Base-by-base conservation (phyloP, 345 rosid genomes). In the Psidium guajava region DNA sequence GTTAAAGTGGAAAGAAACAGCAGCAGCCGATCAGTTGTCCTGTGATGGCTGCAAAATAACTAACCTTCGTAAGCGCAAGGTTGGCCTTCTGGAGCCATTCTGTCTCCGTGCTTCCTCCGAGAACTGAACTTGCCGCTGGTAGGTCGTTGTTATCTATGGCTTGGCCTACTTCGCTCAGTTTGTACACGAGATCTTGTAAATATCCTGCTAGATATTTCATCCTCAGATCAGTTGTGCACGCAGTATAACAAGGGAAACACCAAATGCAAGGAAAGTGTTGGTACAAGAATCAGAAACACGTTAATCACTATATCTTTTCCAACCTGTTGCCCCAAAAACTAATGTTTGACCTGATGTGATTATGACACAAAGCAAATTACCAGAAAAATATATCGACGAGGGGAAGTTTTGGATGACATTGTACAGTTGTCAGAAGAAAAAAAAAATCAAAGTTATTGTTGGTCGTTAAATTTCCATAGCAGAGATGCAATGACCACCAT, bases 111-210 rank as follows among this genome's bases (percentile, higher is more conserved):
- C 88, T 92, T 88, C 91, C 89, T 53, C 96, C 96, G 54, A 97
- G 98, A 89, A 96, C 98, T 28, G 93, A 89, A 87, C 91, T 87
- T 36, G 99, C 98, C 42, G 91, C 53, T 20, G 92, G 52, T 36
- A 97, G 90, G 88, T 97, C 98, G 86, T 94, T 92, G 53, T 91
- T 96, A 40, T 97, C 99, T 83, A 96, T 94, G 85, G 98, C 98
- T 92, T 94, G 94, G 36, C 98, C 98, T 61, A 94, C 94, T 95
- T 94, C 92, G 87, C 98, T 97, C 87, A 97, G 87, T 93, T 94
- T 95, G 91, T 91, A 96, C 82, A 95, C 98, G 24, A 96, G 87
- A 84, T 97, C 98, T 89, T 95, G 98, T 93, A 96, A 87, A 91
- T 93, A 96, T 80, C 96, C 98, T 96, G 95, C 83, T 86, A 83